Evolutionary conservation across 495 filamentous ascomycete genomes (phyloP), one percentile per base, ranked within the genome.

Genomic region (Alectoria sarmentosa): DNA sequence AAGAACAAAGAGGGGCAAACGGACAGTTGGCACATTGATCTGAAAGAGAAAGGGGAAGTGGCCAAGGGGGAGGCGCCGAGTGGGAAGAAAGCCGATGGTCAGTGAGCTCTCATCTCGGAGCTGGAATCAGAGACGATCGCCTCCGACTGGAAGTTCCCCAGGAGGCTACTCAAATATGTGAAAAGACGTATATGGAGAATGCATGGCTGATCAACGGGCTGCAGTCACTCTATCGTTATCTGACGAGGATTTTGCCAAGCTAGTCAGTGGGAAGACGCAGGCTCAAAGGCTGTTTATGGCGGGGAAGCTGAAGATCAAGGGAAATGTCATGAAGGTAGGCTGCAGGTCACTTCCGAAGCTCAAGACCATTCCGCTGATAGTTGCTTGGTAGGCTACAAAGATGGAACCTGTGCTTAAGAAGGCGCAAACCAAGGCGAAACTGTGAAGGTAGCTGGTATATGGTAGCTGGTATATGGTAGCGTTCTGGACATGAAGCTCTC

Each of bases 241-340:
- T 60, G 94, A 98, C 66, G 84, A 82, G 55, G 92, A 98, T 73
- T 98, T 98, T 69, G 81, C 76, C 36, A 84, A 84, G 72, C 83
- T 98, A 63, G 86, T 96, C 58, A 73, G 83, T 58, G 94, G 95
- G 70, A 92, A 96, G 82, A 91, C 88, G 72, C 92, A 96, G 68
- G 92, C 94, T 60, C 94, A 98, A 83, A 86, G 86, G 70, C 76
- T 98, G 64, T 98, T 98, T 80, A 97, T 98, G 92, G 83, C 83
- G 11, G 94, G 94, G 72, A 96, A 96, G 82, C 82, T 98, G 72
- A 98, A 97, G 88, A 85, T 98, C 72, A 95, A 92, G 84, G 94
- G 94, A 58, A 91, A 98, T 76, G 87, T 98, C 58, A 98, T 98
- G 95, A 70, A 71, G 63, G 67, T 69, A 58, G 36, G 28, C 44